Base-by-base conservation (phyloP, 2,329 filamentous ascomycete species). In the Botrytis byssoidea region DNA sequence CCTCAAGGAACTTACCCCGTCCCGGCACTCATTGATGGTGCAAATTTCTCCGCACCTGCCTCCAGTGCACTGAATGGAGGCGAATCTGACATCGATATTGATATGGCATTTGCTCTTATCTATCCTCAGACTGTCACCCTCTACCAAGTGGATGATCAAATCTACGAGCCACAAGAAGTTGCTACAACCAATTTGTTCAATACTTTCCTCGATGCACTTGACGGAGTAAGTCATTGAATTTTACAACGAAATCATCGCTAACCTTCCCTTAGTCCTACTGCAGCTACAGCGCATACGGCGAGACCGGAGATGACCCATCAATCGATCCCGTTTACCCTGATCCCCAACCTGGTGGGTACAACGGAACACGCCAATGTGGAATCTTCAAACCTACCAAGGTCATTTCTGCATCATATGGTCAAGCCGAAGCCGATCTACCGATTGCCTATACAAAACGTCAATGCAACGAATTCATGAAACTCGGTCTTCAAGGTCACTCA, bases 401-500 rank as follows among this genome's bases (percentile, higher is more conserved):
- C 25, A 86, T 93, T 78, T 88, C 85, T 70, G 89, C 88, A 20
- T 91, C 89, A 0, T 93, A 93, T 79, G 90, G 89, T 66, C 90
- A 92, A 74, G 86, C 89, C 71, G 91, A 93, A 81, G 88, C 91
- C 77, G 86, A 87, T 9, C 84, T 93, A 0, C 90, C 91, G 0
- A 78, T 83, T 4, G 85, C 86, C 18, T 93, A 92, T 78, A 88
- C 89, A 29, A 83, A 84, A 66, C 85, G 86, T 66, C 88, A 91
- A 20, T 93, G 91, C 83, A 85, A 87, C 75, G 84, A 89, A 76
- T 90, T 91, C 77, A 88, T 87, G 61, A 86, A 91, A 77, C 88
- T 92, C 46, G 90, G 89, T n/a, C 87, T 88, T 2, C 88, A 90
- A 59, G 91, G 91, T n/a, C 86, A 91, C 6, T 87, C 88, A 35